Base-by-base conservation (phyloP, 495 filamentous ascomycete genomes). In the Xylaria intraflava region DNA sequence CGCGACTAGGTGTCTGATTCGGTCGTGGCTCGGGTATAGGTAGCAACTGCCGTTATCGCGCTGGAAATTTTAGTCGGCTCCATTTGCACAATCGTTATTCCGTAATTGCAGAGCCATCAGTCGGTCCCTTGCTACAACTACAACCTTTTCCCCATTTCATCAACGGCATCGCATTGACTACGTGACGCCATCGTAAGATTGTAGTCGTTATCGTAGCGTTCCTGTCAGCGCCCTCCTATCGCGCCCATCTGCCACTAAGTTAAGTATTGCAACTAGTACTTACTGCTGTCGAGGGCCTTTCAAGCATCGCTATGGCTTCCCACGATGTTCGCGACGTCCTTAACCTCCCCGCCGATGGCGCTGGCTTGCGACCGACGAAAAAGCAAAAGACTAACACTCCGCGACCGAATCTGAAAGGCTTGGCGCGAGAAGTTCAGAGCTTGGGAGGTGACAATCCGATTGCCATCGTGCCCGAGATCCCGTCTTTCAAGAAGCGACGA, bases 261-360 rank as follows among this genome's bases (percentile, higher is more conserved):
- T 29, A 9, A 29, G 27, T 4, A 3, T 38, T 17, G 16, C 35
- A 4, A n/a, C n/a, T 4, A 38, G 14, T 9, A 9, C 30, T 20
- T 8, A 33, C 29, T 20, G 6, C 30, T 23, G 35, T 30, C 42
- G 9, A 22, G 31, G 10, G 4, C 19, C 31, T 43, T 3, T 3
- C 38, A 30, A 44, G 26, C 23, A 9, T 41, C 67, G 73, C 51
- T 61, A 91, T 89, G 85, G 80, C 86, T 62, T 89, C 88, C 41
- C 70, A 75, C 70, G 90, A 95, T 79, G 83, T 93, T 52, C 89
- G 87, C 70, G 90, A 95, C 71, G 88, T 95, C 68, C 84, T 95
- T 69, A 86, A 89, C 68, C 74, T 94, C 64, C 84, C 88, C 46
- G 72, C 85, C 62, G 82, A 80, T 56, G 72, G 80, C 57, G 72